A percentile compares a stretch with the other conserved stretches of the same genome.
Evolutionary conservation across 352 stramenopile genomes (phyloP).

Genomic region (Pelagophyceae sp.): DNA sequence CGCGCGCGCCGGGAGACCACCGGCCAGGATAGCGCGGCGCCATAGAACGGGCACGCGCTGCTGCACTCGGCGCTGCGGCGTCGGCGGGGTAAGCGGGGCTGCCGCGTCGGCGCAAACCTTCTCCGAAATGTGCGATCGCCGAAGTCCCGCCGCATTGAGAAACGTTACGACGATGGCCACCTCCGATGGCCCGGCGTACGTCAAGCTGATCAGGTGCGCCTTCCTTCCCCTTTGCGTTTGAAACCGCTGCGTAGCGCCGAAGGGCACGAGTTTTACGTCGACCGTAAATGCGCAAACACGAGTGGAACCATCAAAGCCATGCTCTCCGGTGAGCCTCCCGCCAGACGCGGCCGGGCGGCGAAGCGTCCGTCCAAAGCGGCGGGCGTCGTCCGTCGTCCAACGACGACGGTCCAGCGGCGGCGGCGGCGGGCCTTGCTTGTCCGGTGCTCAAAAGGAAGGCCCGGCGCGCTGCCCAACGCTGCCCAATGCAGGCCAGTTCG

Average conservation of each 20-base stretch:
- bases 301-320: conserved; percentile 92
- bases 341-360: neutral
- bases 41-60: neutral
- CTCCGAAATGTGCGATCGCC: neutral
- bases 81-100: neutral
- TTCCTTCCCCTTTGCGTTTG: neutral
- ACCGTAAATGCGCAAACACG: conserved; percentile 79
- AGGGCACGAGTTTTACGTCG: conserved; percentile 87
- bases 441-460: too few relatives aligned
- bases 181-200: too few relatives aligned
- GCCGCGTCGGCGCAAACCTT: neutral
- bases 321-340: conserved; percentile 60
- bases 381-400: neutral
- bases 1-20: neutral
- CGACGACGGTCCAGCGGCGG: neutral
- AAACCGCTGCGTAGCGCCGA: conserved; percentile 64
- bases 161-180: too few relatives aligned
- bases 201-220: conserved; percentile 19
- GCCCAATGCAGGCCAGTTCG: conserved; percentile 62
- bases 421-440: neutral
- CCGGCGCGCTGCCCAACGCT: too few relatives aligned
- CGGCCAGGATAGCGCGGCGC: neutral
- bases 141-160: neutral
- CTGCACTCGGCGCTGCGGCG: neutral
- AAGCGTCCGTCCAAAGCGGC: too few relatives aligned